phyloP scores from a whole-genome alignment of 345 rosid genomes.

The Capsella bursapastoris region DNA sequence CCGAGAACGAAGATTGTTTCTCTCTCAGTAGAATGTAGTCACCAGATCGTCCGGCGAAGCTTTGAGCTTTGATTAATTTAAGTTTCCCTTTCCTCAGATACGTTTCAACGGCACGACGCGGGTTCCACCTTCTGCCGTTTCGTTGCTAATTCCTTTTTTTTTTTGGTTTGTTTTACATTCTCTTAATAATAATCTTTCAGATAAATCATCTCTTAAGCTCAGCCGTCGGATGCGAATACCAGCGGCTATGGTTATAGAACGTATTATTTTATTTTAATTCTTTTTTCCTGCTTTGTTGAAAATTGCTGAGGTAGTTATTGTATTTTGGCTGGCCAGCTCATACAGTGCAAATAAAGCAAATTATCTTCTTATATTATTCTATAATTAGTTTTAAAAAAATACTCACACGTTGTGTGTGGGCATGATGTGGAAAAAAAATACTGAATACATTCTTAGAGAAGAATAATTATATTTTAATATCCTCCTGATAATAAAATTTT shows the following conservation, averaged over 20 bases:
- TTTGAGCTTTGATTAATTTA: slow-evolving; percentile 18
- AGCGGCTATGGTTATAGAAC: not conserved
- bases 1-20: not conserved
- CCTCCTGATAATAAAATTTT: not conserved
- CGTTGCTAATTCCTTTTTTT: slow-evolving; percentile 1
- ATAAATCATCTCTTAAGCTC: slow-evolving; percentile 3
- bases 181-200: not conserved
- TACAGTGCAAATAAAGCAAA: slow-evolving; percentile 34
- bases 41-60: slow-evolving; percentile 37
- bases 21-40: slow-evolving; percentile 37
- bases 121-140: slow-evolving; percentile 48
- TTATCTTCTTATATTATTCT: slow-evolving; percentile 1
- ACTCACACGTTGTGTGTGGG: slow-evolving; percentile 20
- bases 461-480: not conserved
- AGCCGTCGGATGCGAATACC: slow-evolving; percentile 44
- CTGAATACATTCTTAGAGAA: not conserved
- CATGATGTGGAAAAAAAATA: slow-evolving; percentile 17
- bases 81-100: slow-evolving; percentile 5
- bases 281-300: not conserved
- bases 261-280: not conserved
- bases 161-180: not conserved
- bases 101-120: slow-evolving; percentile 49
- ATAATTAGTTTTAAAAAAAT: slow-evolving; percentile 16
- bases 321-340: slow-evolving; percentile 39
- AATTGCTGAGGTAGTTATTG: slow-evolving; percentile 23